These are phyloP conservation scores for Aristolochia fimbriata DNA, from an alignment of 164 flowering plant genomes.

Conservation along the genomic window DNA sequence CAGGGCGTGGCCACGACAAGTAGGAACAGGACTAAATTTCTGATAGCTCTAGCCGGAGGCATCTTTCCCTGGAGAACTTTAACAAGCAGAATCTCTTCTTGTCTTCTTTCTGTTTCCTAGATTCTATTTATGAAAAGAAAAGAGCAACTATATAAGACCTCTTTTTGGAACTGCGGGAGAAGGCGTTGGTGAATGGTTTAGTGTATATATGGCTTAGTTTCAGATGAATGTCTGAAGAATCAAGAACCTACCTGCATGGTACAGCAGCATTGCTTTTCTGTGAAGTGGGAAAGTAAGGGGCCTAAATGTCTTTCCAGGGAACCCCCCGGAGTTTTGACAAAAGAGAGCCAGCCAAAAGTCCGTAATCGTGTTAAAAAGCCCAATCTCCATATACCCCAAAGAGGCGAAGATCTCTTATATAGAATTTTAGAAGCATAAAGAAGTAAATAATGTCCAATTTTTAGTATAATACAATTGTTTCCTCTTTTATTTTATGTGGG, in stretches of 20 bases:
- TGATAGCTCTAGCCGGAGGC: slow-evolving; percentile 5
- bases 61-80: slow-evolving; percentile 6
- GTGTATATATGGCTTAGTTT: too few relatives aligned
- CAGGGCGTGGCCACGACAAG: slow-evolving; percentile 11
- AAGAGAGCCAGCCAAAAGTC: too few relatives aligned
- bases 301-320: too few relatives aligned
- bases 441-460: too few relatives aligned
- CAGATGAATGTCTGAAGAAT: too few relatives aligned
- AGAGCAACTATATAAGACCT: not conserved
- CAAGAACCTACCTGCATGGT: not conserved
- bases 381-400: not conserved
- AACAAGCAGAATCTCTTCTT: slow-evolving; percentile 1
- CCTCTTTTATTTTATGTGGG: too few relatives aligned
- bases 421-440: too few relatives aligned
- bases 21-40: slow-evolving; percentile 6
- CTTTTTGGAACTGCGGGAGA: not conserved
- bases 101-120: slow-evolving; percentile 10
- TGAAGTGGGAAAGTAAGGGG: too few relatives aligned
- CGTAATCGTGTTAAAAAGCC: too few relatives aligned
- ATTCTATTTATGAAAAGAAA: not conserved
- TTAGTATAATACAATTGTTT: too few relatives aligned
- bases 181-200: too few relatives aligned
- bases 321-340: not conserved
- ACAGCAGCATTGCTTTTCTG: not conserved
- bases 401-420: too few relatives aligned